phyloP scores from a whole-genome alignment of 148 eudicot species.

The Hydrangea macrophylla region DNA sequence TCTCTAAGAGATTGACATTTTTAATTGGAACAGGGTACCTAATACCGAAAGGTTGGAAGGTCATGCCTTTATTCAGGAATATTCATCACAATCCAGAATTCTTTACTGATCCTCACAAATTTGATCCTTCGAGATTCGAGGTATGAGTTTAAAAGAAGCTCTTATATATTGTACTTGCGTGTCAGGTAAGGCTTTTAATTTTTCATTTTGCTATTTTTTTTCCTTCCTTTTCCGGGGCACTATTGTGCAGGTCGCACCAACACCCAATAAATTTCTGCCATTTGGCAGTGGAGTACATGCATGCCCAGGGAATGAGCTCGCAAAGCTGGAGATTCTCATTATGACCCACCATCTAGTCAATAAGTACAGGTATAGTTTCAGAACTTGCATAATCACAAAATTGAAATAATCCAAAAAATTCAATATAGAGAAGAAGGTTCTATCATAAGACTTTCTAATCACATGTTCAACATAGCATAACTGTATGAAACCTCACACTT shows the following conservation, averaged over 20 bases:
- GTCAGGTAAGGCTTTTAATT: not conserved
- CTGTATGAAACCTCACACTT: not conserved
- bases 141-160: conserved; percentile 19
- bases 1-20: not conserved
- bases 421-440: not conserved
- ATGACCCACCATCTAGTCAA: conserved; percentile 46
- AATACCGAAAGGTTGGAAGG: conserved; percentile 76
- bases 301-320: conserved; percentile 55
- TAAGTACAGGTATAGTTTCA: conserved; percentile 39
- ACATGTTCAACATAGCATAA: not conserved
- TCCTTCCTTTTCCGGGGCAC: too few relatives aligned
- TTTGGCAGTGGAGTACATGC: conserved; percentile 51
- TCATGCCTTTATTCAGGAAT: conserved; percentile 63
- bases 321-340: conserved; percentile 51
- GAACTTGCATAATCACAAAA: conserved; percentile 1
- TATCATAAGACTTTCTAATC: not conserved
- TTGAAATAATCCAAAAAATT: not conserved
- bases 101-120: conserved; percentile 47
- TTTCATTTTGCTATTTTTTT: not conserved
- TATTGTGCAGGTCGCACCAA: conserved; percentile 33
- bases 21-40: conserved; percentile 39
- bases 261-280: conserved; percentile 53
- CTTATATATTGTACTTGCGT: not conserved
- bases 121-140: conserved; percentile 64
- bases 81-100: conserved; percentile 63